A percentile compares a stretch with the other conserved stretches of the same genome.
phyloP scores from a whole-genome alignment of 306 rosid genomes.

The Bauhinia variegata region DNA sequence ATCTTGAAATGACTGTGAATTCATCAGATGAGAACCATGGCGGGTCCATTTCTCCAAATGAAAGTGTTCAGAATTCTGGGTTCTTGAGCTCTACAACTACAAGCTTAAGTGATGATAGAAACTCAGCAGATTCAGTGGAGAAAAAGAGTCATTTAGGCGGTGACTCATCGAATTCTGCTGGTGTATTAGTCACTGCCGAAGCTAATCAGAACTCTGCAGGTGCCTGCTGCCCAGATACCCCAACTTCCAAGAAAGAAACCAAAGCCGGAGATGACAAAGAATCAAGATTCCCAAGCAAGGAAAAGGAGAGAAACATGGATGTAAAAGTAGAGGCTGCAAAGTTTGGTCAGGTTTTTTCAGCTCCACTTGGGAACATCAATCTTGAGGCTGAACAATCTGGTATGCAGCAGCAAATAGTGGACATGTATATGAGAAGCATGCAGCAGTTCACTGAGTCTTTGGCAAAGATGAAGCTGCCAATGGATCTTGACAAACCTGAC shows the following conservation, averaged over 20 bases:
- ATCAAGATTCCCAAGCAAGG: constrained; percentile 43
- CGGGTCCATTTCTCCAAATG: constrained; percentile 63
- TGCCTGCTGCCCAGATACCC: constrained; percentile 59
- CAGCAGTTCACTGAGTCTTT: constrained; percentile 84
- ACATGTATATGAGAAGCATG: constrained; percentile 93
- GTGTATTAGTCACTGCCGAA: constrained; percentile 36
- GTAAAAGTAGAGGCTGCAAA: constrained; percentile 35
- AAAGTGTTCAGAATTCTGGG: constrained; percentile 61
- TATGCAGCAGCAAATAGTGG: constrained; percentile 87
- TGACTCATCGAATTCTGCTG: constrained; percentile 41
- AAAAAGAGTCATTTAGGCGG: constrained; percentile 47
- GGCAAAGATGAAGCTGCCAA: constrained; percentile 89
- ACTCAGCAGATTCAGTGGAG: constrained; percentile 59
- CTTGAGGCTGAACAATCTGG: constrained; percentile 77
- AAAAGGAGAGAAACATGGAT: constrained; percentile 46
- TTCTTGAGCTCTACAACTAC: constrained; percentile 70
- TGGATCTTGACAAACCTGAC: constrained; percentile 68
- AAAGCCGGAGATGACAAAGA: constrained; percentile 50
- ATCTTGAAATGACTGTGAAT: constrained; percentile 66
- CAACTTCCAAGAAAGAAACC: constrained; percentile 67
- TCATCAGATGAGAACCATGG: constrained; percentile 50
- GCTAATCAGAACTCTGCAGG: constrained; percentile 37
- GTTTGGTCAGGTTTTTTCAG: constrained; percentile 64
- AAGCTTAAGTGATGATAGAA: constrained; percentile 72
- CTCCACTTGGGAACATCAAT: constrained; percentile 71